phyloP scores from a whole-genome alignment of 306 rosid species.

The Alnus glutinosa region DNA sequence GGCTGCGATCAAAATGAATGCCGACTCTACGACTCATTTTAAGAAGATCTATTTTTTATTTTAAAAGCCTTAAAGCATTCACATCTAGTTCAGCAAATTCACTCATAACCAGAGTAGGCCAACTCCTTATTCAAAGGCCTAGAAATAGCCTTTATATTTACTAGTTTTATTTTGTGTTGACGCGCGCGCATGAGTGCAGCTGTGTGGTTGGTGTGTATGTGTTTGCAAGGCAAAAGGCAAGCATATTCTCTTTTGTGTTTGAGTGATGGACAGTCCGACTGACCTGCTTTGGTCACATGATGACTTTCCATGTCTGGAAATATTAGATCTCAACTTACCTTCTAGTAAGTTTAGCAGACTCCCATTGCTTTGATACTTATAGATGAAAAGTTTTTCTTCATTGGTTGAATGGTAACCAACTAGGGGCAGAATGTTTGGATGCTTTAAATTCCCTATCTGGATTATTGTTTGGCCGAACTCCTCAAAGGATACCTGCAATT shows the following conservation, averaged over 20 bases:
- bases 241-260: background rate
- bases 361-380: conserved; percentile 71
- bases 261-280: background rate
- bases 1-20: background rate
- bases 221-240: background rate
- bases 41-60: too few relatives aligned
- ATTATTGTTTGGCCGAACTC: conserved; percentile 59
- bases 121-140: background rate
- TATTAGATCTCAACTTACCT: conserved; percentile 37
- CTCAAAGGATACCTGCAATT: conserved; percentile 52
- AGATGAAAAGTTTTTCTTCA: conserved; percentile 73
- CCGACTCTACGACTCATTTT: too few relatives aligned
- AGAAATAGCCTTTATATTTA: background rate
- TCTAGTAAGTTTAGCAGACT: conserved; percentile 68
- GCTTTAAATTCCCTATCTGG: conserved; percentile 51
- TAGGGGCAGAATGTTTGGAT: conserved; percentile 67
- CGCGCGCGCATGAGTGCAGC: background rate
- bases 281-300: background rate
- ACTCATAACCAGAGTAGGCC: background rate
- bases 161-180: background rate
- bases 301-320: conserved; percentile 7
- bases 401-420: conserved; percentile 49
- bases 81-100: too few relatives aligned
- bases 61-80: too few relatives aligned
- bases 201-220: conserved; percentile 2